Conservation (phyloP, 345 rosid genomes). For the Diplotaxis tenuifolia region DNA sequence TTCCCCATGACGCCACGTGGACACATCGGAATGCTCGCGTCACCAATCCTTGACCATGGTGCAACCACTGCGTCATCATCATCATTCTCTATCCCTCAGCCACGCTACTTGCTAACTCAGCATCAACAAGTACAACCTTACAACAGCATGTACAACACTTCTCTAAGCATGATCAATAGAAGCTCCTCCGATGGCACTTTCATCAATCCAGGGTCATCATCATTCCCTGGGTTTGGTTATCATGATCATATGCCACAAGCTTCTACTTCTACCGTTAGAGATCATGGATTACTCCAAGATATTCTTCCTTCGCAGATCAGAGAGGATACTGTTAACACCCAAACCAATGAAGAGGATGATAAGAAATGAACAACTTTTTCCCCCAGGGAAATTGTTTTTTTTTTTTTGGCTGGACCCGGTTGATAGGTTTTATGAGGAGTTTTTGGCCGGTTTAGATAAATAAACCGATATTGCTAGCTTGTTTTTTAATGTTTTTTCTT, state of each 20-base stretch:
- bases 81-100: constrained; percentile 48
- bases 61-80: constrained; percentile 39
- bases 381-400: constrained; percentile 9
- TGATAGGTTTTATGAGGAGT: constrained; percentile 22
- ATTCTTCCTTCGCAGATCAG: constrained; percentile 76
- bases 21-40: constrained; percentile 44
- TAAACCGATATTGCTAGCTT: constrained; percentile 10
- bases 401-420: constrained; percentile 22
- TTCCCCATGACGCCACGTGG: constrained; percentile 77
- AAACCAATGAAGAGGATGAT: constrained; percentile 16
- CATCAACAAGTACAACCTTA: constrained; percentile 45
- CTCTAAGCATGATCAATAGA: constrained; percentile 28
- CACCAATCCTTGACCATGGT: constrained; percentile 35
- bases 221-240: constrained; percentile 36
- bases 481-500: constrained; percentile 19
- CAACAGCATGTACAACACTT: constrained; percentile 26
- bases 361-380: constrained; percentile 13
- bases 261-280: constrained; percentile 41
- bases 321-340: constrained; percentile 8
- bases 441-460: constrained; percentile 29
- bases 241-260: constrained; percentile 28
- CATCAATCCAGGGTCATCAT: constrained; percentile 23
- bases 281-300: constrained; percentile 91
- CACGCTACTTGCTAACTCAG: constrained; percentile 40
- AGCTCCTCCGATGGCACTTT: constrained; percentile 17